Conservation (phyloP, 495 filamentous ascomycete species). For the Aspergillus leporis region DNA sequence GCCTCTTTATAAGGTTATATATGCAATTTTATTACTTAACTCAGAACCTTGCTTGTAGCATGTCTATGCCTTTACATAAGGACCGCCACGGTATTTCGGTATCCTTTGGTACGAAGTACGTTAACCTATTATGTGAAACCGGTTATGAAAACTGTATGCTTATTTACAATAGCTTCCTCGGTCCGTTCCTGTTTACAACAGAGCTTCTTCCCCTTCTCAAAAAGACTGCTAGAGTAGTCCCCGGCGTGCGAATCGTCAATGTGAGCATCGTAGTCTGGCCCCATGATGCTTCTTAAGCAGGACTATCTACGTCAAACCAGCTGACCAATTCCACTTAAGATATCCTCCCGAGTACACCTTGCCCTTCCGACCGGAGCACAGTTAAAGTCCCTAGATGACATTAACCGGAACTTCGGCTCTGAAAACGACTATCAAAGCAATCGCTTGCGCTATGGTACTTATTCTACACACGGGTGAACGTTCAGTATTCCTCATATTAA, state of each 20-base stretch:
- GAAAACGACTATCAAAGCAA: slow-evolving; percentile 2
- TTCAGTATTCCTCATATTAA: too few relatives aligned
- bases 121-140: neutral
- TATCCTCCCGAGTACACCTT: slow-evolving; percentile 1
- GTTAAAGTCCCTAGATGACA: neutral
- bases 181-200: neutral
- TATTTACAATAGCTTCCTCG: neutral
- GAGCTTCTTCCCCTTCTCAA: neutral
- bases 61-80: neutral
- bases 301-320: too few relatives aligned
- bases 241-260: slow-evolving; percentile 2
- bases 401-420: neutral
- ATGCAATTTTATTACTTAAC: too few relatives aligned
- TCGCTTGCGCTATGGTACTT: slow-evolving; percentile 1
- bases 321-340: neutral
- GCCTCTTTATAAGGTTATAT: neutral
- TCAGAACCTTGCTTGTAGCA: neutral
- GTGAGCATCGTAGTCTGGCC: neutral
- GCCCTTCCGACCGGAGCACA: neutral
- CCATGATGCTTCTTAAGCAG: neutral
- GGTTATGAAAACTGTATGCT: neutral
- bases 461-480: too few relatives aligned
- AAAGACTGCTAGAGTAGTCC: neutral
- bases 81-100: neutral
- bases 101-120: slow-evolving; percentile 3